Evolutionary conservation across 2,329 filamentous ascomycete genomes (phyloP).

Genomic region (Harringtonia lauricola): DNA sequence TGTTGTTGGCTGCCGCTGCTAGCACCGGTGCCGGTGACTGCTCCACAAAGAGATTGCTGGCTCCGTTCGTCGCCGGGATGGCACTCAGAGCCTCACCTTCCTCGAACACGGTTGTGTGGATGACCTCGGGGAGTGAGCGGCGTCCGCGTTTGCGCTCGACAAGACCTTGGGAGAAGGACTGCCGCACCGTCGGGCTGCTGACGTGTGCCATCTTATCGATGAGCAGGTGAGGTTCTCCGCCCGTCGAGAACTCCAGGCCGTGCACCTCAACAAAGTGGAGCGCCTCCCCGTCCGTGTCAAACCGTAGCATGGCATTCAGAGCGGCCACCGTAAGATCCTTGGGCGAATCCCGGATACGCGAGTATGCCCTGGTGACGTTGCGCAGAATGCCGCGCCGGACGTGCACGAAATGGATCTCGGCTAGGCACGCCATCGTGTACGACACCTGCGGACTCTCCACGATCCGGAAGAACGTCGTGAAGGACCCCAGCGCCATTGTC

Average conservation of each 20-base stretch:
- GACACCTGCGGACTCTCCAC: slow-evolving; percentile 45
- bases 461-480: slow-evolving; percentile 47
- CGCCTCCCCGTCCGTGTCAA: slow-evolving; percentile 57
- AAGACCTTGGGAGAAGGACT: slow-evolving; percentile 42
- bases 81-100: slow-evolving; percentile 12
- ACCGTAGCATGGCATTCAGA: slow-evolving; percentile 48
- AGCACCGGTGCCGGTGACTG: neutral
- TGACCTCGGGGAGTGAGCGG: slow-evolving; percentile 39
- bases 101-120: slow-evolving; percentile 43
- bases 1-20: neutral
- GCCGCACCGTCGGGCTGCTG: slow-evolving; percentile 37
- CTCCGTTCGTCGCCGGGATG: neutral
- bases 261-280: slow-evolving; percentile 52
- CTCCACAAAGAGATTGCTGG: slow-evolving; percentile 9
- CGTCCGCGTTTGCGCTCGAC: slow-evolving; percentile 50
- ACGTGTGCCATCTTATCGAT: slow-evolving; percentile 32
- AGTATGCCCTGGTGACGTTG: slow-evolving; percentile 42
- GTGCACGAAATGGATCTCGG: slow-evolving; percentile 54
- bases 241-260: slow-evolving; percentile 38
- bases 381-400: slow-evolving; percentile 48
- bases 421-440: slow-evolving; percentile 60
- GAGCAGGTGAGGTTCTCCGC: slow-evolving; percentile 27
- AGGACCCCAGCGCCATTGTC: slow-evolving; percentile 36
- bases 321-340: slow-evolving; percentile 48
- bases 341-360: slow-evolving; percentile 43